Base-by-base conservation (phyloP, 1,139 yeast species). In the Scheffersomyces quercinus region DNA sequence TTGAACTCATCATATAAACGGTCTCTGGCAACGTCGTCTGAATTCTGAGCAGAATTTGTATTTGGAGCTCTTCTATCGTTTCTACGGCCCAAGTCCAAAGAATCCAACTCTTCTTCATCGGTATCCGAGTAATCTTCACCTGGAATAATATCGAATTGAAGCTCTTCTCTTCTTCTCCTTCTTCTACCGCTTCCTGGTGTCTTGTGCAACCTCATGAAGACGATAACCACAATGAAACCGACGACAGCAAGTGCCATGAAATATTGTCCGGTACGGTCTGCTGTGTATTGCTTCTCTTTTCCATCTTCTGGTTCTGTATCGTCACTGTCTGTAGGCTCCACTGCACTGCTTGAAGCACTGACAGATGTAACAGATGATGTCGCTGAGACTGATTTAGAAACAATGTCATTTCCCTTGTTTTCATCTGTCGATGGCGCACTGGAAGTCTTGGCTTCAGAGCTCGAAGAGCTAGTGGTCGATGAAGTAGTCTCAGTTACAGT, bases 111-210 rank as follows among this genome's bases (percentile, higher is more conserved):
- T 8, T 47, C 53, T 30, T 50, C 52, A 11, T 57, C 64, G 35
- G 59, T 56, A 38, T 61, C 64, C 32, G 55, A 53, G 53, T 75
- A 73, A 50, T 85, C 91, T 55, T 81, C 85, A 1, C 86, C 86
- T 13, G 82, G 83, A 40, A 86, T 85, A 37, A 86, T 84, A 60
- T 86, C 95, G 61, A 86, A 86, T 60, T 86, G 95, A 57, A 81
- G 85, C 48, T 85, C 86, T 45, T 83, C 88, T 49, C 86, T 79
- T 65, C 89, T 77, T 65, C 90, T 77, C 56, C 85, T 77, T 42
- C 79, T 68, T 43, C 77, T 73, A 6, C 71, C 60, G 44, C 71
- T 64, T 20, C 74, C 73, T n/a, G 77, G 77, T 2, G 72, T 65
- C 52, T 79, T 75, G 43, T 79, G 79, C 58, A 74, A 75, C 46